Conservation (phyloP, 108 stramenopile species). For the Stephanodiscus triporus region DNA sequence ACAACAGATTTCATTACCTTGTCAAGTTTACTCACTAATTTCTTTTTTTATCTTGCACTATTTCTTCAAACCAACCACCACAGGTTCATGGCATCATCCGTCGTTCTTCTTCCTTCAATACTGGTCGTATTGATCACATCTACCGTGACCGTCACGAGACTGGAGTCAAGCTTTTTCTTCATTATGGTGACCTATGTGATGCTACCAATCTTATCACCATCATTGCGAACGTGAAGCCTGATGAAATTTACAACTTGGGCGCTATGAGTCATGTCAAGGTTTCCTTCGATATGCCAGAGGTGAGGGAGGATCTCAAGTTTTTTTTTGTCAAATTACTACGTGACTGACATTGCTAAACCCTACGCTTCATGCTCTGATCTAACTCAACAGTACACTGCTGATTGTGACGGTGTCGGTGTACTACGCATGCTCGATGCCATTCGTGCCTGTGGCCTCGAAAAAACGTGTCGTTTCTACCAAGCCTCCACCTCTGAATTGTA, state of each 20-base stretch:
- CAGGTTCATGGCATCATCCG: slow-evolving; percentile 98
- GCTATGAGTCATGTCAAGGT: slow-evolving; percentile 99
- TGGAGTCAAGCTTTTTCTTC: slow-evolving; percentile 94
- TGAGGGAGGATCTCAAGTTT: slow-evolving; percentile 10
- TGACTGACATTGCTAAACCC: background rate
- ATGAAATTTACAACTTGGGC: slow-evolving; percentile 99
- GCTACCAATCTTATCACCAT: slow-evolving; percentile 96
- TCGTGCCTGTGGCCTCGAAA: slow-evolving; percentile 90
- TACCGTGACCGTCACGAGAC: slow-evolving; percentile 97
- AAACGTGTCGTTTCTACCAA: slow-evolving; percentile 91
- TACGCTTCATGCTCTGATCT: background rate
- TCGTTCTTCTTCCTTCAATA: slow-evolving; percentile 98
- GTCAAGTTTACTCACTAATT: background rate
- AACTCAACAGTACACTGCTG: slow-evolving; percentile 88
- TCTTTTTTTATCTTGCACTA: background rate
- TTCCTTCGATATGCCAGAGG: slow-evolving; percentile 99
- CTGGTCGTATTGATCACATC: slow-evolving; percentile 98
- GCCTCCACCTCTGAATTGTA: slow-evolving; percentile 98
- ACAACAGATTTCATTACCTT: background rate
- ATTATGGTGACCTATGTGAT: slow-evolving; percentile 99
- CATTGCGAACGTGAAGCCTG: slow-evolving; percentile 83
- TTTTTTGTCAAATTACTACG: background rate
- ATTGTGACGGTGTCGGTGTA: slow-evolving; percentile 97
- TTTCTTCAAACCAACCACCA: background rate
- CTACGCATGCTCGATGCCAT: slow-evolving; percentile 99